These are phyloP conservation scores for Mucor racemosus DNA, from an alignment of 371 early-diverging fungal species.

Conservation along the genomic window DNA sequence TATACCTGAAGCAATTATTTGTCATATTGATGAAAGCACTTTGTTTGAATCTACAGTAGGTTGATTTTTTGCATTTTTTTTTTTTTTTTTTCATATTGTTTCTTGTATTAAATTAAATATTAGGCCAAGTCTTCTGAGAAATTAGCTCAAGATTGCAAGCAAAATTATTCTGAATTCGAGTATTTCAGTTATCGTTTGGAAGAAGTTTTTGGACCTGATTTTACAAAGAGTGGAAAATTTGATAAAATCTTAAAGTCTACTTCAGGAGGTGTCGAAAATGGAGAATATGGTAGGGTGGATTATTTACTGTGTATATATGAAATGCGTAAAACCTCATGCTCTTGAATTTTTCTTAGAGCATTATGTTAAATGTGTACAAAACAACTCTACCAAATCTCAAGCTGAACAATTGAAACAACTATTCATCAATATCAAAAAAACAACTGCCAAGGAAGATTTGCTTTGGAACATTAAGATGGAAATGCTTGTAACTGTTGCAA, in stretches of 20 bases:
- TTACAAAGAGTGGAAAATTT: constrained; percentile 24
- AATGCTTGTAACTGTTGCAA: constrained; percentile 50
- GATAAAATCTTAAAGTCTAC: constrained; percentile 28
- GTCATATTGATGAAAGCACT: constrained; percentile 77
- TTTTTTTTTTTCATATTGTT: too few relatives aligned
- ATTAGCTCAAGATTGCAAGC: constrained; percentile 38
- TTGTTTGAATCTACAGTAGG: constrained; percentile 54
- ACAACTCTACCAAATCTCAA: constrained; percentile 5
- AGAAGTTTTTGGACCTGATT: constrained; percentile 36
- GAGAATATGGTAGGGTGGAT: constrained; percentile 27
- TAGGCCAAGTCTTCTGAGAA: constrained; percentile 31
- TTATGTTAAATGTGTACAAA: constrained; percentile 24
- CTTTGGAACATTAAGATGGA: constrained; percentile 65
- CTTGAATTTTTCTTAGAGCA: constrained; percentile 23
- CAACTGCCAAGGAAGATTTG: constrained; percentile 63
- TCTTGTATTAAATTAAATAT: not conserved
- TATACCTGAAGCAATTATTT: constrained; percentile 62
- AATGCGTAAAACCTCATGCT: too few relatives aligned
- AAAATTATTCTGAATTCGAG: constrained; percentile 31
- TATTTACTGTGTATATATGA: too few relatives aligned
- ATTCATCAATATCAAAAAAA: constrained; percentile 47
- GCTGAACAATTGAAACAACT: constrained; percentile 29
- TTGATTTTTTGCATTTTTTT: not conserved
- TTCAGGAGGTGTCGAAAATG: constrained; percentile 28
- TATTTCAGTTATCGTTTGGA: constrained; percentile 38